Base-by-base conservation (phyloP, 148 eudicot genomes). In the Rhododendron ovatum region DNA sequence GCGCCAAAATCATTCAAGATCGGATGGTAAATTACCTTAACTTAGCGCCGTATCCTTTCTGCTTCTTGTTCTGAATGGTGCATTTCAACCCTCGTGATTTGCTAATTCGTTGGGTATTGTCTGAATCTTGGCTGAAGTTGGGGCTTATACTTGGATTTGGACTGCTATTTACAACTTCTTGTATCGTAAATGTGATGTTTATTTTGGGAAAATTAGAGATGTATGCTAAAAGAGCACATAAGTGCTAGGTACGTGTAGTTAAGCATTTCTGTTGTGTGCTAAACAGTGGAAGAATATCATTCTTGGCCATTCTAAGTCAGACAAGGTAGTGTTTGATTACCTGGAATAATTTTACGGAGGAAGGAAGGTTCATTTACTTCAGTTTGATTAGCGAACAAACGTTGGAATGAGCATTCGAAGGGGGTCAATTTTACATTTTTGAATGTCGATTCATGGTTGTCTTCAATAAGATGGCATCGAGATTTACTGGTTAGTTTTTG, bases 1-100 rank as follows among this genome's bases (percentile, higher is more conserved):
- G 98, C 89, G 96, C 98, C 53, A 96, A 96, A 83, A 90, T 96
- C 78, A 37, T 96, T 82, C 97, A 96, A 83, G 96, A 94, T 87
- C 98, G 95, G 88, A 91, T 94, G 86, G 99, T 96, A 75, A 80
- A 75, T 86, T 22, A 5, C 77, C 78, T 86, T 22, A 7, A 57
- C 78, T 28, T 75, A 50, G 39, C 53, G 83, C 76, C 85, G 8
- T 85, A 51, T 55, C 7, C 30, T 13, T 15, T 74, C 12, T 43
- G 47, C 47, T 51, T 55, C 30, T 22, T 35, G 12, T 7, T 8
- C 28, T 51, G 15, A 30, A 63, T 4, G 13, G 10, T 43, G 30
- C 77, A 50, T 43, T 41, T 79, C 13, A 30, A 50, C 20, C 83
- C 43, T 47, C 4, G 11, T 33, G 17, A 45, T 85, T 35, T 24